phyloP scores from a whole-genome alignment of 495 filamentous ascomycete genomes.

The Annulohypoxylon maeteangense region DNA sequence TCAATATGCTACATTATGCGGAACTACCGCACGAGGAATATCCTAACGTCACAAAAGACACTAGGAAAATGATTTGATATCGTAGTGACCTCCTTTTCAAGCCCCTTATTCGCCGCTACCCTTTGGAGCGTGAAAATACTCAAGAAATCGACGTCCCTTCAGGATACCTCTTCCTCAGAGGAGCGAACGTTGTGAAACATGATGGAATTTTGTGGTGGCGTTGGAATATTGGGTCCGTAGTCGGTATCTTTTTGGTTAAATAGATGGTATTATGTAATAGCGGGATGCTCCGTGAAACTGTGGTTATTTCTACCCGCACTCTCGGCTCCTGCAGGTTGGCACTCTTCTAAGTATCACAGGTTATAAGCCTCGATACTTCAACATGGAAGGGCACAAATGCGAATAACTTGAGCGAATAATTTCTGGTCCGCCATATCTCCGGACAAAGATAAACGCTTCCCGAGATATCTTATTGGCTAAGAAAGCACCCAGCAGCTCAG shows the following conservation, averaged over 20 bases:
- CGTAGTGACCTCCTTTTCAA: background rate
- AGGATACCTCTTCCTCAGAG: background rate
- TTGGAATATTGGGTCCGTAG: background rate
- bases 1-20: background rate
- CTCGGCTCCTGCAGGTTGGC: constrained; percentile 11
- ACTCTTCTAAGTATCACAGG: background rate
- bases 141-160: background rate
- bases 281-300: constrained; percentile 7
- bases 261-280: background rate
- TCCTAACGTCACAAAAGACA: background rate
- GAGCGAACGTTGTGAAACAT: background rate
- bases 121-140: background rate
- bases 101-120: background rate
- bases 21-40: background rate
- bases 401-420: background rate
- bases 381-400: background rate
- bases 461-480: constrained; percentile 11
- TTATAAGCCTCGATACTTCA: background rate
- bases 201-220: background rate
- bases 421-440: background rate
- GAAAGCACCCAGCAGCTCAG: background rate
- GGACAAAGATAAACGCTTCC: background rate
- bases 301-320: background rate
- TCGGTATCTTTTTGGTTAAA: background rate
- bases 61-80: background rate